Conservation (phyloP, 2,329 filamentous ascomycete species). For the Trichoderma citrinoviride region DNA sequence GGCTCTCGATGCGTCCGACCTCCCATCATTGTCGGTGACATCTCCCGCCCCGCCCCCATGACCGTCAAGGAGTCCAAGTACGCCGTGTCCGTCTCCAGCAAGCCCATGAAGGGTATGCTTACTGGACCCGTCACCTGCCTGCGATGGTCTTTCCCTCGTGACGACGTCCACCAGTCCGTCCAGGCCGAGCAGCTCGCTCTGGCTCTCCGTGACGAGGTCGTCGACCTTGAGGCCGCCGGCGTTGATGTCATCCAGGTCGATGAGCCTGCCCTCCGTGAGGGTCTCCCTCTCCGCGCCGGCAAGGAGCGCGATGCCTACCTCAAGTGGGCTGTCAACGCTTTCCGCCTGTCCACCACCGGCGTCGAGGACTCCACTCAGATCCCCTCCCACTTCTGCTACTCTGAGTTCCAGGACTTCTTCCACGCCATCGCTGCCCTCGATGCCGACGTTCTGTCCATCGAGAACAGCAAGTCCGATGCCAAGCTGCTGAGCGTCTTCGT, state of each 20-base stretch:
- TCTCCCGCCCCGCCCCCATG: conserved; percentile 95
- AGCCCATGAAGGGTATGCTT: conserved; percentile 99
- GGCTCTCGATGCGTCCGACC: conserved; percentile 97
- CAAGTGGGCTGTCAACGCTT: conserved; percentile 94
- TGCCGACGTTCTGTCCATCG: conserved; percentile 96
- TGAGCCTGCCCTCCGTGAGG: conserved; percentile 97
- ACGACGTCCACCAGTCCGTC: conserved; percentile 97
- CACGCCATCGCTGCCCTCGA: conserved; percentile 97
- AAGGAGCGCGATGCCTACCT: conserved; percentile 97
- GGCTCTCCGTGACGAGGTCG: conserved; percentile 95
- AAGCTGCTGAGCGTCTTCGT: conserved; percentile 99
- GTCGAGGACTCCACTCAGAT: conserved; percentile 97
- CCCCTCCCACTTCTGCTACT: conserved; percentile 99
- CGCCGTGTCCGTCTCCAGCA: conserved; percentile 90
- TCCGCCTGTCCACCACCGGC: conserved; percentile 91
- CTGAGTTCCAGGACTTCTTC: conserved; percentile 99
- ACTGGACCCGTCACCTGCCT: conserved; percentile 98
- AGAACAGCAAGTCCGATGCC: conserved; percentile 99
- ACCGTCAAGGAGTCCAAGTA: conserved; percentile 99
- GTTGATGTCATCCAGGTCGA: conserved; percentile 99
- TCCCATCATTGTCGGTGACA: conserved; percentile 97
- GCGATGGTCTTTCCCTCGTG: conserved; percentile 99
- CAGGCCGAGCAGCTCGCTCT: conserved; percentile 98
- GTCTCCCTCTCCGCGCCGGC: conserved; percentile 92
- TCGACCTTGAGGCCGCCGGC: conserved; percentile 95